These are phyloP conservation scores for Dictyostelium purpureum DNA, from an alignment of 78 protist genomes.

Conservation along the genomic window DNA sequence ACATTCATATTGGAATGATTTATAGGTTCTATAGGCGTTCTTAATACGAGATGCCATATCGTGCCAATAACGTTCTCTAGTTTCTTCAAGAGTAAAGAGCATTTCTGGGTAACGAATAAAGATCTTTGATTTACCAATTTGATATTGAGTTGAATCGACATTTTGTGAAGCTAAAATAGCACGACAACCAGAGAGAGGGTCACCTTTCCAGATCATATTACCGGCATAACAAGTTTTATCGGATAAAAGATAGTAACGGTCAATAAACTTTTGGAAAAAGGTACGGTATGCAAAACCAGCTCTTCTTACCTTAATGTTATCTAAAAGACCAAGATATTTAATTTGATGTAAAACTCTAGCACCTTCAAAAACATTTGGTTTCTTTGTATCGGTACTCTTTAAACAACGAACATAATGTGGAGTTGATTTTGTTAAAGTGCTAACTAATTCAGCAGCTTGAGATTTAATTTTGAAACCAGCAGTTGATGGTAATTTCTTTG, in stretches of 20 bases:
- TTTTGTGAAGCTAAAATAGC: constrained; percentile 56
- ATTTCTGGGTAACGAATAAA: constrained; percentile 89
- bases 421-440: constrained; percentile 66
- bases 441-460: constrained; percentile 70
- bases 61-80: constrained; percentile 81
- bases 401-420: constrained; percentile 95
- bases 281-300: constrained; percentile 95
- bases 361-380: constrained; percentile 83
- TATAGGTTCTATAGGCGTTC: constrained; percentile 56
- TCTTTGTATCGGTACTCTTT: constrained; percentile 89
- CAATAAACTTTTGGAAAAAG: constrained; percentile 85
- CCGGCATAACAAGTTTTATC: constrained; percentile 78
- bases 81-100: constrained; percentile 81
- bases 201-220: constrained; percentile 79
- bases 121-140: constrained; percentile 88
- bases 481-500: constrained; percentile 50
- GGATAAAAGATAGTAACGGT: constrained; percentile 61
- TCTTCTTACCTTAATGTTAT: constrained; percentile 93
- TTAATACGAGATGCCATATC: constrained; percentile 79
- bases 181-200: constrained; percentile 37
- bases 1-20: constrained; percentile 65
- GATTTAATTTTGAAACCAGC: constrained; percentile 79
- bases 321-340: constrained; percentile 90
- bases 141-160: constrained; percentile 77
- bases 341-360: constrained; percentile 77